Conservation (phyloP, 129 eudicot species). For the Erigeron canadensis region DNA sequence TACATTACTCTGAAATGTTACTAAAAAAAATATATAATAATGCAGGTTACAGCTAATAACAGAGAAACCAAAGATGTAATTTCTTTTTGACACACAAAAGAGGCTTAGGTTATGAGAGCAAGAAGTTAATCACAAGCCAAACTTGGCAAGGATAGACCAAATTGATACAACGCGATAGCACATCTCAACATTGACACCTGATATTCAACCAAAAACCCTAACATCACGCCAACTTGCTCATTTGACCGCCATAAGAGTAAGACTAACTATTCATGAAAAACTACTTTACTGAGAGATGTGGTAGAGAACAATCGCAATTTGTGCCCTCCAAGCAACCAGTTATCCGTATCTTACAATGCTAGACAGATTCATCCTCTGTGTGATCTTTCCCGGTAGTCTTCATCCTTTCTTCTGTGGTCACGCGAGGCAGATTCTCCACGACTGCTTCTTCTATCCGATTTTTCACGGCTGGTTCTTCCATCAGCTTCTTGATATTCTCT, state of each 20-base stretch:
- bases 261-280: neutral
- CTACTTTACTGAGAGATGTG: no score
- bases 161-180: neutral
- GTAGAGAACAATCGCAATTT: neutral
- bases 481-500: slow-evolving; percentile 40
- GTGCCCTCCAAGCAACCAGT: neutral
- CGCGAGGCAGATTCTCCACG: slow-evolving; percentile 37
- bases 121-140: neutral
- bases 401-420: slow-evolving; percentile 41
- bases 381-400: slow-evolving; percentile 41
- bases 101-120: no score
- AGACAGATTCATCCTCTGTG: slow-evolving; percentile 17
- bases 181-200: slow-evolving; percentile 1
- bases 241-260: neutral
- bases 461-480: slow-evolving; percentile 37
- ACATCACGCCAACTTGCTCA: neutral
- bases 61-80: no score
- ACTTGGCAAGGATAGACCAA: neutral
- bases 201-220: neutral
- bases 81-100: no score
- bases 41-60: no score
- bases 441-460: slow-evolving; percentile 39
- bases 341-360: neutral
- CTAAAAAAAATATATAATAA: no score
- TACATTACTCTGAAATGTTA: no score